A percentile compares a stretch with the other conserved stretches of the same genome.
phyloP scores from a whole-genome alignment of 257 asterid species.

The Agastache rugosa region DNA sequence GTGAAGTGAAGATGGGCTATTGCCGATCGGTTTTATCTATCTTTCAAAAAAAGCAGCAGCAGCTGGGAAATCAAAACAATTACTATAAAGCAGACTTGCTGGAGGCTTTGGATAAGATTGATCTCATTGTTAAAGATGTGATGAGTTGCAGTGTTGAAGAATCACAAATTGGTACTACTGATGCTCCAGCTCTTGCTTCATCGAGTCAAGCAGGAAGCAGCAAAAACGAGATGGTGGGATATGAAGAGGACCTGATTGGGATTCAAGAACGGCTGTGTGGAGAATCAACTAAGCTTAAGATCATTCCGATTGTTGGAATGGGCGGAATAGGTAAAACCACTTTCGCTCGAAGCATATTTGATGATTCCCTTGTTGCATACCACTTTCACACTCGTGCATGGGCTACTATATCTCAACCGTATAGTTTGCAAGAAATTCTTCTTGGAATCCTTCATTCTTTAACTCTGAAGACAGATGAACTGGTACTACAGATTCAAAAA shows the following conservation, averaged over 20 bases:
- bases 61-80: neutral
- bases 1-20: neutral
- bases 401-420: slow-evolving; percentile 32
- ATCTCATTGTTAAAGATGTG: slow-evolving; percentile 4
- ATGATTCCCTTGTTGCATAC: slow-evolving; percentile 24
- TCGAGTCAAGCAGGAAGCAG: neutral
- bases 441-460: slow-evolving; percentile 30
- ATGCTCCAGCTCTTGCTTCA: neutral
- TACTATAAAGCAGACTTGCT: neutral
- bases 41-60: neutral
- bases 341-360: slow-evolving; percentile 30
- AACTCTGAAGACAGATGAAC: slow-evolving; percentile 7
- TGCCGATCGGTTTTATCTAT: neutral
- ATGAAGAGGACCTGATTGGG: slow-evolving; percentile 22
- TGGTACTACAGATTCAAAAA: neutral
- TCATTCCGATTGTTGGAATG: slow-evolving; percentile 40
- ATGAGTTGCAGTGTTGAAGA: neutral
- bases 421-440: slow-evolving; percentile 26
- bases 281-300: slow-evolving; percentile 33
- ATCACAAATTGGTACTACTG: neutral
- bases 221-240: slow-evolving; percentile 29
- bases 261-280: slow-evolving; percentile 35
- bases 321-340: slow-evolving; percentile 44
- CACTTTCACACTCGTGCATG: slow-evolving; percentile 37
- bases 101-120: neutral